Evolutionary conservation across 2,329 filamentous ascomycete genomes (phyloP), one percentile per base, ranked within the genome.

Genomic region (Microsporum audouinii): DNA sequence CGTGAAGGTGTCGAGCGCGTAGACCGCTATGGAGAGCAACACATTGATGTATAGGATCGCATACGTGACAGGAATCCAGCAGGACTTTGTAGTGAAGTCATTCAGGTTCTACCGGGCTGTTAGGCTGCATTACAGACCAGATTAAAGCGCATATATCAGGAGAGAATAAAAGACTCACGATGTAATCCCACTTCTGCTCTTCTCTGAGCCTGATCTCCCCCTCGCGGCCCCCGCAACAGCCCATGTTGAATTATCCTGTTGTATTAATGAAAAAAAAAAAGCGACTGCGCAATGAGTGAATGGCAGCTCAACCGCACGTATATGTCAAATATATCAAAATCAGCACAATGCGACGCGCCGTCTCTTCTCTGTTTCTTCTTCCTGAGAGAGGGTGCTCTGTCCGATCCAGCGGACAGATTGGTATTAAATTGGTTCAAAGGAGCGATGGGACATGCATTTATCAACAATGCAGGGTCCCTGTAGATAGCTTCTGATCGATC

Each of bases 131-230:
- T 49, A 27, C 5, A 7, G 27, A 45, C 3, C n/a, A 17, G 23
- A 38, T 8, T 38, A 29, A 55, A 14, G 31, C 4, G 33, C 17
- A n/a, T 49, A 56, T 27, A 2, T 17, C 12, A 4, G 29, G 36
- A 6, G 17, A 23, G 17, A 23, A 23, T 23, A 23, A 23, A 23
- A 23, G 17, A 76, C 87, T 71, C 77, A 90, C 88, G 72, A 97
- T 91, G 72, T 91, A 95, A 70, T 91, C 89, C 92, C 92, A 97
- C 80, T 91, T 88, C 77, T 94, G 89, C 75, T 96, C 92, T 63
- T 88, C 85, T 65, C 83, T 81, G 64, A 92, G 82, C 71, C 79
- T 72, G 71, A 88, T 87, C 64, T 76, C 74, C 23, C 65, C 62
- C 61, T 79, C 78, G 58, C 81, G 76, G 64, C 84, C 82, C 65